Percentiles rank a stretch among this genome's conserved stretches.
Conservation (phyloP, 768 basidiomycete genomes). For the Boletus rufocinnamomeus region DNA sequence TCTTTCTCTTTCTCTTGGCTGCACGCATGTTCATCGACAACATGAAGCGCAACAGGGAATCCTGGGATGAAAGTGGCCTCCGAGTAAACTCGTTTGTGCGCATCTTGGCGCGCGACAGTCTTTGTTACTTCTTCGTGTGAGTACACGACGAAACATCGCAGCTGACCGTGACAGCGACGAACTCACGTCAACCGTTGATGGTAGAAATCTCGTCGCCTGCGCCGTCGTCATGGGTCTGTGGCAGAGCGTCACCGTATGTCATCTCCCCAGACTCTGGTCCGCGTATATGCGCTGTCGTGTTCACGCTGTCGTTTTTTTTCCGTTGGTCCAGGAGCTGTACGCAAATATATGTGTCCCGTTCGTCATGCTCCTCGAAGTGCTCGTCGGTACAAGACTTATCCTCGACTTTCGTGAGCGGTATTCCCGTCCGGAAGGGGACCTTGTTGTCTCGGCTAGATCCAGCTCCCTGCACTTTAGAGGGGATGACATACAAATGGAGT, state of each 20-base stretch:
- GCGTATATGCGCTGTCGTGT: not conserved
- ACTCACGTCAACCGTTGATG: not conserved
- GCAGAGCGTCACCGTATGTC: conserved; percentile 27
- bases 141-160: not conserved
- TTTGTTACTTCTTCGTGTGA: conserved; percentile 36
- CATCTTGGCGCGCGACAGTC: conserved; percentile 31
- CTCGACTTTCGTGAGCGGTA: conserved; percentile 36
- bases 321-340: conserved; percentile 20
- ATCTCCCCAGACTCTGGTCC: not conserved
- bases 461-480: conserved; percentile 23
- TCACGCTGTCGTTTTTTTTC: not conserved
- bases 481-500: conserved; percentile 6
- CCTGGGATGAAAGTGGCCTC: conserved; percentile 1
- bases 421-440: conserved; percentile 13
- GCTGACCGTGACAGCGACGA: not conserved
- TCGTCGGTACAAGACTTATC: conserved; percentile 35
- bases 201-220: conserved; percentile 29
- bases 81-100: conserved; percentile 24
- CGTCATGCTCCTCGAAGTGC: conserved; percentile 34
- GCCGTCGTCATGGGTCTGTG: conserved; percentile 31
- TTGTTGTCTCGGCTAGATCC: conserved; percentile 4
- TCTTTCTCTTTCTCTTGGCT: conserved; percentile 26
- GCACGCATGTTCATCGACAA: conserved; percentile 19
- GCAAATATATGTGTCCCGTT: conserved; percentile 35
- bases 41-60: conserved; percentile 2